A percentile compares a stretch with the other conserved stretches of the same genome.
Conservation (phyloP, 2,329 filamentous ascomycete genomes). For the Periglandula ipomoeae region DNA sequence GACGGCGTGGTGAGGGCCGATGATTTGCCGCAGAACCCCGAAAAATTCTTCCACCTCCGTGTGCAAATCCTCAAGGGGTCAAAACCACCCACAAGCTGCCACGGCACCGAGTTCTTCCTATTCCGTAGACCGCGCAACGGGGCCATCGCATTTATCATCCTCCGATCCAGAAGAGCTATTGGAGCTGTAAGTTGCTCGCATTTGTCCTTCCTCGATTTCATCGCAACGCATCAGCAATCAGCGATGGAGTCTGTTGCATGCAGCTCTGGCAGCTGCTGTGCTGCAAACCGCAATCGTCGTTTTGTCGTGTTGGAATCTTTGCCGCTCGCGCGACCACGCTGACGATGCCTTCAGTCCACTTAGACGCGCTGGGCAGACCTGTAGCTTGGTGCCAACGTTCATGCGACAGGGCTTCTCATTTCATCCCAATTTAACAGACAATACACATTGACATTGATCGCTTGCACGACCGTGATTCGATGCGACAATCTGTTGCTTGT, state of each 20-base stretch:
- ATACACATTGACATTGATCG: neutral
- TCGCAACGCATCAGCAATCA: constrained; percentile 7
- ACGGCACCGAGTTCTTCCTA: constrained; percentile 37
- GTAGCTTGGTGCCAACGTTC: constrained; percentile 5
- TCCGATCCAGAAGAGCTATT: constrained; percentile 23
- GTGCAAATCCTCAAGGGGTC: constrained; percentile 15
- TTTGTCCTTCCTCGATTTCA: constrained; percentile 2
- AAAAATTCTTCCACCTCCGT: constrained; percentile 29
- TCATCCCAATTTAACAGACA: no score
- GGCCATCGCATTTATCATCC: constrained; percentile 35
- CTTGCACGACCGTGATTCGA: neutral
- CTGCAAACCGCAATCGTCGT: constrained; percentile 5
- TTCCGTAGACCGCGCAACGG: constrained; percentile 30
- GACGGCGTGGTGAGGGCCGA: no score
- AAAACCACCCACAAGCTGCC: constrained; percentile 24
- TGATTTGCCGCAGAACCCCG: constrained; percentile 13
- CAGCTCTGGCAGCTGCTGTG: constrained; percentile 5
- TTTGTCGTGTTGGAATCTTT: constrained; percentile 6
- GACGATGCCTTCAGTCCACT: constrained; percentile 13
- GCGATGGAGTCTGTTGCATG: constrained; percentile 6
- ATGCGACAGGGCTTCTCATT: neutral
- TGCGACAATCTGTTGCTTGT: neutral
- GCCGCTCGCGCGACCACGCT: constrained; percentile 9
- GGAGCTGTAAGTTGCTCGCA: constrained; percentile 25
- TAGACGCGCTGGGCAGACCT: constrained; percentile 7